Evolutionary conservation across 2,329 filamentous ascomycete species (phyloP).

Genomic region (Leptodontidium sp.): DNA sequence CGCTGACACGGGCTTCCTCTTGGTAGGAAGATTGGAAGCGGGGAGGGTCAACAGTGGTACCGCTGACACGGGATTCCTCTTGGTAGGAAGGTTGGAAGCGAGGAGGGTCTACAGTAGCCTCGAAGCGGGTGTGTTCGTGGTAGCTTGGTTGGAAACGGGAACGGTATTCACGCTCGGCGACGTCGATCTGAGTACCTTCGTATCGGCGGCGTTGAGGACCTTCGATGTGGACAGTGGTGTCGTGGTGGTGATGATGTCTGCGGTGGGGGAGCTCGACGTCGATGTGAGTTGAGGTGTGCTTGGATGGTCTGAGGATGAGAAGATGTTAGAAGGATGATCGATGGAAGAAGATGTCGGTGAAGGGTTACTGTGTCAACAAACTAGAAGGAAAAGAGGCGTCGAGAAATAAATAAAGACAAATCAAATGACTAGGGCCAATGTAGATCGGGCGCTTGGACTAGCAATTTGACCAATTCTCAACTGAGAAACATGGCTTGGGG

Average conservation of each 20-base stretch:
- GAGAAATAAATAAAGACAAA: conserved; percentile 25
- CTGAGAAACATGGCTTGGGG: conserved; percentile 9
- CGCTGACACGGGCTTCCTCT: conserved; percentile 35
- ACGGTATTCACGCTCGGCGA: conserved; percentile 72
- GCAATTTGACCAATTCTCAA: conserved; percentile 30
- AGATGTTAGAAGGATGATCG: conserved; percentile 38
- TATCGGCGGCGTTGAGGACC: conserved; percentile 40
- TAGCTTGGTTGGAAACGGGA: conserved; percentile 63
- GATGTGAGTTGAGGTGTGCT: conserved; percentile 53
- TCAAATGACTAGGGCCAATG: conserved; percentile 14
- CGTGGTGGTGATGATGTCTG: conserved; percentile 40
- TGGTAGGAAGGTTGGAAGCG: conserved; percentile 50
- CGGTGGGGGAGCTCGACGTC: conserved; percentile 49
- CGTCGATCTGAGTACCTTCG: conserved; percentile 57
- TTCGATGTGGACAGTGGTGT: conserved; percentile 39
- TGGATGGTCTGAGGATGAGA: conserved; percentile 46
- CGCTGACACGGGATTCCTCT: conserved; percentile 35
- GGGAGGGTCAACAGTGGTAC: conserved; percentile 53
- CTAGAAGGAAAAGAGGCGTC: conserved; percentile 34
- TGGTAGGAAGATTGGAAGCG: conserved; percentile 50
- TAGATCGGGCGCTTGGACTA: conserved; percentile 32
- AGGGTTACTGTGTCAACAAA: conserved; percentile 53
- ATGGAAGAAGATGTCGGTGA: conserved; percentile 40
- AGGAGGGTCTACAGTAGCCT: conserved; percentile 70
- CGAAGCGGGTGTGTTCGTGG: conserved; percentile 48